Evolutionary conservation across 164 flowering plant genomes (phyloP), one percentile per base, ranked within the genome.

Genomic region (Litsea cubeba): DNA sequence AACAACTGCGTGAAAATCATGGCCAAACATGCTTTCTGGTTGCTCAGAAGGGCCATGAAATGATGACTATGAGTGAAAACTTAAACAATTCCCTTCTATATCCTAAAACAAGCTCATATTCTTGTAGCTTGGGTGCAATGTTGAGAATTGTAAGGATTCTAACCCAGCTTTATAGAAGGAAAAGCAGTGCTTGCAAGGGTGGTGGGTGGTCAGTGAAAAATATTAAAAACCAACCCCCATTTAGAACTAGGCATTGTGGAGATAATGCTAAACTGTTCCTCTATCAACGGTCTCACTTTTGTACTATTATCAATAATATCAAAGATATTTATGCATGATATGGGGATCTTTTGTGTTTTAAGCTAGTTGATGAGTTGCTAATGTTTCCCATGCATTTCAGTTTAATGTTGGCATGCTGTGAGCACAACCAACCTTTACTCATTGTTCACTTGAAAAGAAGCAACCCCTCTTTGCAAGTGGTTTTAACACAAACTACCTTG

Each of bases 21-120:
- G 22, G 74, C 81, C 50, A 79, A 46, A 57, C 67, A 76, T 50
- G 81, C 67, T 28, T 68, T 75, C 74, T 71, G 69, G 23, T 46
- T 60, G 22, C 40, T 63, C 72, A 74, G 73, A 5, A 72, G 11
- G 46, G 46, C n/a, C 30, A 22, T 23, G 11, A 72, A 63, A 54
- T 54, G n/a, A 18, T 14, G 46, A 7, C 22, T 30, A 2, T 30
- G 46, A 30, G 17, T 28, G 20, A 28, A 66, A 28, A 14, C n/a
- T 14, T 26, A 66, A 66, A 66, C 22, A 25, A 23, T 25, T 63
- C 28, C n/a, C 60, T 54, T 40, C 46, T 40, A 40, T 40, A 40
- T 40, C 46, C 46, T 40, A 40, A 40, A 40, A 40, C 46, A 40
- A 40, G 46, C 60, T 54, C 60, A 22, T n/a, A 66, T 18, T 18